Conservation (phyloP, 768 basidiomycete species). For the Melanogaster broomeanus region DNA sequence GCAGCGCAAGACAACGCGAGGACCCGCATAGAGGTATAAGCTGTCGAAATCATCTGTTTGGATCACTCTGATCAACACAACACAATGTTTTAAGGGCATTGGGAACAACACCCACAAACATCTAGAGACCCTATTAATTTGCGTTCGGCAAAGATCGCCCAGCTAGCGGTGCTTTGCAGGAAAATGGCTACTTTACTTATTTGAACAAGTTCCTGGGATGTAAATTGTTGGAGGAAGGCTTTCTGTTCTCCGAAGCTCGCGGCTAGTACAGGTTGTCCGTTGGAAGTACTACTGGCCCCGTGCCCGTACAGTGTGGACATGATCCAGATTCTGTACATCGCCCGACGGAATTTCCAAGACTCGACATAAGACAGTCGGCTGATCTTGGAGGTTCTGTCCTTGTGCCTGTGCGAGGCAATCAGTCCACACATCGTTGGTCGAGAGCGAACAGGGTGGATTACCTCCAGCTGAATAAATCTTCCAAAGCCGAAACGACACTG, state of each 20-base stretch:
- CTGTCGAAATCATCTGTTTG: constrained; percentile 12
- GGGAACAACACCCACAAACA: constrained; percentile 5
- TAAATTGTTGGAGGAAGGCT: constrained; percentile 13
- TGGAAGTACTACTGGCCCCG: neutral
- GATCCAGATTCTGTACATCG: constrained; percentile 13
- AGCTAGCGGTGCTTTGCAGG: neutral
- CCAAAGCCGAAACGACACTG: constrained; percentile 12
- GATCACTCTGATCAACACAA: neutral
- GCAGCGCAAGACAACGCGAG: constrained; percentile 14
- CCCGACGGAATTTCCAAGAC: constrained; percentile 13
- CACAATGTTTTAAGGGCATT: neutral
- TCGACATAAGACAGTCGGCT: constrained; percentile 14
- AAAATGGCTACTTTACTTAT: constrained; percentile 12
- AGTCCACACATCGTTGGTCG: neutral
- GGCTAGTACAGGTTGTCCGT: too few relatives aligned
- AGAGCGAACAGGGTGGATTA: neutral
- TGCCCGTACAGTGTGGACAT: constrained; percentile 9
- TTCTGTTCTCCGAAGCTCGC: neutral
- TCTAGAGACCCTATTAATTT: constrained; percentile 8
- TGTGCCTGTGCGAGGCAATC: constrained; percentile 7
- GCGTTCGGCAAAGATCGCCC: constrained; percentile 9
- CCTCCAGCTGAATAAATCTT: constrained; percentile 19
- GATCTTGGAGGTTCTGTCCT: constrained; percentile 6
- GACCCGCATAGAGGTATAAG: constrained; percentile 18
- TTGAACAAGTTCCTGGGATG: constrained; percentile 19